phyloP scores from a whole-genome alignment of 2,329 filamentous ascomycete species.

The Berkeleyomyces rouxiae region DNA sequence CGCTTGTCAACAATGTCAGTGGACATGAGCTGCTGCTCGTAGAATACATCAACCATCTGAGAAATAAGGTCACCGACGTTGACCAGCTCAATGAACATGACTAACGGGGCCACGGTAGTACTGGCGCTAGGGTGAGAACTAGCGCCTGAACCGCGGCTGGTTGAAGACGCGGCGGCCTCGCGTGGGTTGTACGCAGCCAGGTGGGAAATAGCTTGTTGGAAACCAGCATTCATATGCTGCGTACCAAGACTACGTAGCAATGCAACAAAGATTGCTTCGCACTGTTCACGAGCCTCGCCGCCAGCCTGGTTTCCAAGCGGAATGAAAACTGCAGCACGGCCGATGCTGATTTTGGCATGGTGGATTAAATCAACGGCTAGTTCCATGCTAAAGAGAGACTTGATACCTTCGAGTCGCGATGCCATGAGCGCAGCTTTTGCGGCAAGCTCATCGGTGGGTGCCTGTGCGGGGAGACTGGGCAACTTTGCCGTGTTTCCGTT shows the following conservation, averaged over 20 bases:
- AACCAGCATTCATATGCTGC: conserved; percentile 79
- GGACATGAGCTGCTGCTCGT: conserved; percentile 78
- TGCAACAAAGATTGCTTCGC: conserved; percentile 71
- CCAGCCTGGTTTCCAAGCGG: conserved; percentile 63
- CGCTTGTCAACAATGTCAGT: conserved; percentile 76
- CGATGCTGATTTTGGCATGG: conserved; percentile 70
- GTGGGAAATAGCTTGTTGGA: conserved; percentile 82
- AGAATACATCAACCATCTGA: conserved; percentile 98
- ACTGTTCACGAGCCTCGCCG: conserved; percentile 73
- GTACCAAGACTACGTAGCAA: conserved; percentile 72
- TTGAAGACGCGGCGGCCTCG: conserved; percentile 50
- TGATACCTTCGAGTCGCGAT: conserved; percentile 82
- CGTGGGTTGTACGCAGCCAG: conserved; percentile 82
- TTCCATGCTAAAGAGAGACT: conserved; percentile 89
- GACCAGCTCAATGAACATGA: conserved; percentile 91
- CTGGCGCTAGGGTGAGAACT: neutral
- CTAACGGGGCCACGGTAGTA: conserved; percentile 57
- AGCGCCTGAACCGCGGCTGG: conserved; percentile 30
- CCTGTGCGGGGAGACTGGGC: conserved; percentile 34
- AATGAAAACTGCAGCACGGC: conserved; percentile 70
- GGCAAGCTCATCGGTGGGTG: conserved; percentile 77
- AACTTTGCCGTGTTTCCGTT: neutral
- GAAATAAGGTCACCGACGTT: conserved; percentile 96
- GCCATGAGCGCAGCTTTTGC: conserved; percentile 98
- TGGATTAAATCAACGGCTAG: conserved; percentile 82